Evolutionary conservation across 2,329 filamentous ascomycete species (phyloP).

Genomic region (Pseudogymnoascus sp.): DNA sequence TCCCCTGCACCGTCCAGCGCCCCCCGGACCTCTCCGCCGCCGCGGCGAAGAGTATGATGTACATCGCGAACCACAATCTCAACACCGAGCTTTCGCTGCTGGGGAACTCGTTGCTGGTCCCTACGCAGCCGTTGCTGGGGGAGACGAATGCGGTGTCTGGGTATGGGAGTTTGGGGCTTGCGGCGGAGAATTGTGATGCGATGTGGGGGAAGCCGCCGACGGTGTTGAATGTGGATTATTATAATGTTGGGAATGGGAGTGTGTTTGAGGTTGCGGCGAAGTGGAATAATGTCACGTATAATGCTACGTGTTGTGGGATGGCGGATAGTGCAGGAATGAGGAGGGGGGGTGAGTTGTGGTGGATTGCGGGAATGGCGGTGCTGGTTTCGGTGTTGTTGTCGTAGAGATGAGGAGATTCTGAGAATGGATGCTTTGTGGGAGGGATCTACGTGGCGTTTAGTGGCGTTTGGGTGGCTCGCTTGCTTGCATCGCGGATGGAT

Average conservation of each 20-base stretch:
- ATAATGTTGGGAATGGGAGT: conserved; percentile 61
- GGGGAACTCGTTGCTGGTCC: conserved; percentile 59
- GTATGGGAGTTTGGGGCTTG: conserved; percentile 58
- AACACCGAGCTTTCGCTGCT: conserved; percentile 70
- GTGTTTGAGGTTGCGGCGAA: conserved; percentile 69
- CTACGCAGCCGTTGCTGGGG: conserved; percentile 63
- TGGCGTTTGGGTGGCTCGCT: conserved; percentile 9
- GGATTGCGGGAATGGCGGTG: neutral
- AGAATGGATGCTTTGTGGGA: neutral
- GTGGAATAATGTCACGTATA: conserved; percentile 69
- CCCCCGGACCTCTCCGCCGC: conserved; percentile 57
- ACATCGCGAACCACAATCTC: conserved; percentile 86
- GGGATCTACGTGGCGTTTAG: neutral
- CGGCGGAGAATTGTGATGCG: conserved; percentile 53
- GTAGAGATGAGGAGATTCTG: neutral
- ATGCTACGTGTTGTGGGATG: conserved; percentile 50
- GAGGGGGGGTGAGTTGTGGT: neutral
- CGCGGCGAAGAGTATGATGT: conserved; percentile 57
- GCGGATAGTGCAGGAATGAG: conserved; percentile 23
- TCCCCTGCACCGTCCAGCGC: conserved; percentile 73
- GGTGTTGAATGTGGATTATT: conserved; percentile 79
- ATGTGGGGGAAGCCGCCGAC: conserved; percentile 66
- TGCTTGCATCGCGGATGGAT: neutral
- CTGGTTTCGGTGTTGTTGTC: neutral
- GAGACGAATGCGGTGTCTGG: conserved; percentile 63